These are phyloP conservation scores for Acidomyces sp. DNA, from an alignment of 495 filamentous ascomycete genomes.

Conservation along the genomic window DNA sequence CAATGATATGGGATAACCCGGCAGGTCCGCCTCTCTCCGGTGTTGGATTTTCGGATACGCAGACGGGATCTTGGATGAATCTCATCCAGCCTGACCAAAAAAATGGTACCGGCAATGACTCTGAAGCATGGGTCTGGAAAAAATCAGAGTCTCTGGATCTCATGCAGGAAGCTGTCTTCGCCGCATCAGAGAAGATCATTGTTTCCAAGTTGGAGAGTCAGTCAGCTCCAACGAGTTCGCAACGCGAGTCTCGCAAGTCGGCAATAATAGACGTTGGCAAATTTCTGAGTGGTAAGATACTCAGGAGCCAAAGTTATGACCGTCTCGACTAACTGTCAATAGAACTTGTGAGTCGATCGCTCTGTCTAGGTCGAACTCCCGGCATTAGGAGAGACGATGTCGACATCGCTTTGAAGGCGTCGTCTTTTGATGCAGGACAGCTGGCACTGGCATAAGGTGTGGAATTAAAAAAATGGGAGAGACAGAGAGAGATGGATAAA, in stretches of 20 bases:
- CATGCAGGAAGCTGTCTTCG: conserved; percentile 3
- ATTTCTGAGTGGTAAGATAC: conserved; percentile 21
- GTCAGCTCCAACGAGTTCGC: conserved; percentile 8
- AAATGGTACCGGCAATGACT: neutral
- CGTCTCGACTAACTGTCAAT: conserved; percentile 13
- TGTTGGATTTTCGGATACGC: conserved; percentile 7
- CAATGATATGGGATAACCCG: conserved; percentile 4
- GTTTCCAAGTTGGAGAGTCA: neutral
- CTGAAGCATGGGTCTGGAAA: neutral
- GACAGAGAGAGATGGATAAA: too few relatives aligned
- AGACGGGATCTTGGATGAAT: conserved; percentile 15
- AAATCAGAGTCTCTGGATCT: neutral
- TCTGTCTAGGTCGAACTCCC: conserved; percentile 50
- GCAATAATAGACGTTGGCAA: conserved; percentile 27
- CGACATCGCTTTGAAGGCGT: conserved; percentile 37
- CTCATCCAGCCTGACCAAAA: conserved; percentile 7
- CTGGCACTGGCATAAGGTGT: too few relatives aligned
- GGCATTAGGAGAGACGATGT: conserved; percentile 48
- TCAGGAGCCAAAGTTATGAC: neutral
- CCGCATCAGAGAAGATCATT: neutral
- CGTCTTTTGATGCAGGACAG: conserved; percentile 15
- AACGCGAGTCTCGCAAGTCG: conserved; percentile 17
- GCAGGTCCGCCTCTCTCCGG: neutral
- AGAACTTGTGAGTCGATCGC: too few relatives aligned
- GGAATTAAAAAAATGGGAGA: too few relatives aligned